A percentile compares a stretch with the other conserved stretches of the same genome.
Evolutionary conservation across 2,329 filamentous ascomycete genomes (phyloP).

Genomic region (Colletotrichum melonis): DNA sequence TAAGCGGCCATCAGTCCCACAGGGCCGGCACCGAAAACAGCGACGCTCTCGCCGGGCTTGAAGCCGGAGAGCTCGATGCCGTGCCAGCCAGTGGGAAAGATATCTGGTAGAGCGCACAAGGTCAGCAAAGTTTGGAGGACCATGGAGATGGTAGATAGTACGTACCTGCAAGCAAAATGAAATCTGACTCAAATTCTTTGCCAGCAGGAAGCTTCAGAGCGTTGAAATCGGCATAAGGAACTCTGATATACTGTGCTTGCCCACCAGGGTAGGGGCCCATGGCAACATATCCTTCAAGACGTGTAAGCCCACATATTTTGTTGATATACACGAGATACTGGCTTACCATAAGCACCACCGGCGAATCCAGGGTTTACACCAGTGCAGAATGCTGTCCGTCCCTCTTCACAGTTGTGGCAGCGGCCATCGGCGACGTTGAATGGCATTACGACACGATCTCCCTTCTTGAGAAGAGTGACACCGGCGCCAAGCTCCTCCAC

Average conservation of each 20-base stretch:
- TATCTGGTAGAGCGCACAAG: slow-evolving; percentile 38
- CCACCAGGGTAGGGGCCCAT: slow-evolving; percentile 63
- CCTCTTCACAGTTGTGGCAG: slow-evolving; percentile 73
- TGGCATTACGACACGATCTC: slow-evolving; percentile 72
- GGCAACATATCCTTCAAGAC: slow-evolving; percentile 61
- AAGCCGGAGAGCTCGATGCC: slow-evolving; percentile 69
- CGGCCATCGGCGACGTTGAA: slow-evolving; percentile 74
- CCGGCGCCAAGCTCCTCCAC: slow-evolving; percentile 66
- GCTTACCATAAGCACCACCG: slow-evolving; percentile 46
- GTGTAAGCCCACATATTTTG: neutral
- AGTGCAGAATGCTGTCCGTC: slow-evolving; percentile 73
- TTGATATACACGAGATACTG: too few species aligned
- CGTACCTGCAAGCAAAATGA: slow-evolving; percentile 59
- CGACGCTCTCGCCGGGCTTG: slow-evolving; percentile 69
- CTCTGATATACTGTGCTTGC: slow-evolving; percentile 72
- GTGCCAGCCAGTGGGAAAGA: slow-evolving; percentile 61
- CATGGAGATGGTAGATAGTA: slow-evolving; percentile 48
- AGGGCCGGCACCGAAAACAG: slow-evolving; percentile 73
- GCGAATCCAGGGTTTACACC: slow-evolving; percentile 57
- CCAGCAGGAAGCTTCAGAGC: slow-evolving; percentile 70
- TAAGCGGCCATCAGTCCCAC: slow-evolving; percentile 76
- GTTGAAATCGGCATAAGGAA: slow-evolving; percentile 77
- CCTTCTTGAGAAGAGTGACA: slow-evolving; percentile 70
- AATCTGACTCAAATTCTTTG: slow-evolving; percentile 71
- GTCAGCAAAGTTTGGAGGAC: neutral